Evolutionary conservation across 208 protist species (phyloP).

Genomic region (Trichomonas tenax): DNA sequence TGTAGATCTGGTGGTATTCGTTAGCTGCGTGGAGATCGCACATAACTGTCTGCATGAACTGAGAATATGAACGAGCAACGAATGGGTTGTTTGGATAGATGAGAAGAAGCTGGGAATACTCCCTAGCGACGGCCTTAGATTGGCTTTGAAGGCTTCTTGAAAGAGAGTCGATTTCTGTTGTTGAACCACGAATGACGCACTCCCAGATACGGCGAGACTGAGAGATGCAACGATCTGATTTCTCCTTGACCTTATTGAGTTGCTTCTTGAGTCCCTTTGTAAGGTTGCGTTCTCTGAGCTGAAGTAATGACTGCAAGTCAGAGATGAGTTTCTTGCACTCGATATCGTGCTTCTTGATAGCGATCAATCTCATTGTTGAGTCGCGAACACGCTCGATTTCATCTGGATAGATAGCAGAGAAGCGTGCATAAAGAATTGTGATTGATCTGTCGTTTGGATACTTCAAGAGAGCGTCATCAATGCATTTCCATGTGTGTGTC

Average conservation of each 20-base stretch:
- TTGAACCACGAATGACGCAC: not conserved
- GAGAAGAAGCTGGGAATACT: not conserved
- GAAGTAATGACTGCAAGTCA: not conserved
- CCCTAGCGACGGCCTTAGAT: not conserved
- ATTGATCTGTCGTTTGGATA: not conserved
- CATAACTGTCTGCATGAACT: not conserved
- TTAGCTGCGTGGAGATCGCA: not conserved
- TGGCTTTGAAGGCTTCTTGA: not conserved
- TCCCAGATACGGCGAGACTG: not conserved
- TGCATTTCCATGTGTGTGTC: not conserved
- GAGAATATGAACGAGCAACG: not conserved
- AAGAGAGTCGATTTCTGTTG: not conserved
- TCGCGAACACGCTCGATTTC: not conserved
- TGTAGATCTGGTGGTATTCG: not conserved
- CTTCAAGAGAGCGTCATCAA: not conserved
- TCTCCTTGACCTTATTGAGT: not conserved
- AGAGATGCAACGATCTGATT: not conserved
- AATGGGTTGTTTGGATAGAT: constrained; percentile 11
- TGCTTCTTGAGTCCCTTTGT: not conserved
- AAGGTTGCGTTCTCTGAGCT: not conserved
- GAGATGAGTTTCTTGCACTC: not conserved
- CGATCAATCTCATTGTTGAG: not conserved
- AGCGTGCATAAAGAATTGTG: not conserved
- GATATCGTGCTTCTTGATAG: not conserved
- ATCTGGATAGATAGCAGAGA: not conserved